These are phyloP conservation scores for Dichotomopilus funicola DNA, from an alignment of 2,329 filamentous ascomycete genomes.

Conservation along the genomic window DNA sequence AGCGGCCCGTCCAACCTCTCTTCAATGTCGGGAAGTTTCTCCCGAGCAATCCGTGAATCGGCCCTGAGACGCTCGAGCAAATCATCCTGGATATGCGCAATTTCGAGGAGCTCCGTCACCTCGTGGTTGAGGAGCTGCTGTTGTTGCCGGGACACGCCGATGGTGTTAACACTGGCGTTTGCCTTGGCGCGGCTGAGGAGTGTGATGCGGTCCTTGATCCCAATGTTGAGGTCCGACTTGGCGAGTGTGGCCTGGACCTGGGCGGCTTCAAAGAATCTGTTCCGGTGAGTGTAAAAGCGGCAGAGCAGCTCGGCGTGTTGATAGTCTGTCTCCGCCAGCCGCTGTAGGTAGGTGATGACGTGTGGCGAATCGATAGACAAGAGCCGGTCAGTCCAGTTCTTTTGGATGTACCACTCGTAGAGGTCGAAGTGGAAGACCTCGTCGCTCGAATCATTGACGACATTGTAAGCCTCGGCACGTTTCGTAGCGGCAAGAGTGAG, in stretches of 20 bases:
- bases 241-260: conserved; percentile 79
- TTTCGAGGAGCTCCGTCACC: conserved; percentile 78
- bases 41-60: conserved; percentile 61
- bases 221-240: conserved; percentile 70
- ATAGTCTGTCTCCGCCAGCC: conserved; percentile 64
- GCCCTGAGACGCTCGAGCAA: conserved; percentile 68
- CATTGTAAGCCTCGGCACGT: conserved; percentile 78
- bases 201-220: conserved; percentile 79
- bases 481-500: conserved; percentile 70
- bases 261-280: conserved; percentile 79
- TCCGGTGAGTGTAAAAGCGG: conserved; percentile 81
- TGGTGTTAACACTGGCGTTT: conserved; percentile 79
- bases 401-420: conserved; percentile 94
- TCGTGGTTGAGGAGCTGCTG: conserved; percentile 82
- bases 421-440: conserved; percentile 92
- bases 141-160: conserved; percentile 68
- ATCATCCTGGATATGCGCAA: conserved; percentile 93
- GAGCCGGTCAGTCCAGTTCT: conserved; percentile 78
- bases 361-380: conserved; percentile 78
- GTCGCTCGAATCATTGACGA: conserved; percentile 81
- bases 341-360: conserved; percentile 78
- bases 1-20: conserved; percentile 70
- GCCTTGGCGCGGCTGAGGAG: conserved; percentile 87
- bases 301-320: conserved; percentile 86
- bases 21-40: conserved; percentile 59